These are phyloP conservation scores for Alternaria gaisen DNA, from an alignment of 2,329 filamentous ascomycete genomes.

Conservation along the genomic window DNA sequence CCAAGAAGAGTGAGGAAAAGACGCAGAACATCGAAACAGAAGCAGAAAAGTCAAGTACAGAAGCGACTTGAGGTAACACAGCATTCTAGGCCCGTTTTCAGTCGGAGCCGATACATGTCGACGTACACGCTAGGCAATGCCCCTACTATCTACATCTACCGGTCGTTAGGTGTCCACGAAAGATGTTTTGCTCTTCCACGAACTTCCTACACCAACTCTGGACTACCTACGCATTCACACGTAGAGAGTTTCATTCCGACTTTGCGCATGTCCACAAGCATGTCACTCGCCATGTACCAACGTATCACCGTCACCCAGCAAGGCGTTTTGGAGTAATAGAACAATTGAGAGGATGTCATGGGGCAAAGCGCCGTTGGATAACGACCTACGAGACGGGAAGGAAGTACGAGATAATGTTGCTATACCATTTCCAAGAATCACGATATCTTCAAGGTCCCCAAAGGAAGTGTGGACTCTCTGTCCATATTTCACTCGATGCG, in stretches of 20 bases:
- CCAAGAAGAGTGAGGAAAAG: slow-evolving; percentile 11
- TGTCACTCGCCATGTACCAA: slow-evolving; percentile 14
- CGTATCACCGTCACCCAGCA: slow-evolving; percentile 15
- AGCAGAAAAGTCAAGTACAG: neutral
- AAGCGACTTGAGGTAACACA: slow-evolving; percentile 5
- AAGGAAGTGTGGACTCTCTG: neutral
- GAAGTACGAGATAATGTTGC: neutral
- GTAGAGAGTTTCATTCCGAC: neutral
- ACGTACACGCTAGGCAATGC: neutral
- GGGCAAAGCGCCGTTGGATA: neutral
- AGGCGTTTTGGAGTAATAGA: slow-evolving; percentile 11
- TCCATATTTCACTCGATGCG: neutral
- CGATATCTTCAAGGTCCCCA: neutral
- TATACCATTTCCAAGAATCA: slow-evolving; percentile 1
- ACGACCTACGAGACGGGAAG: neutral
- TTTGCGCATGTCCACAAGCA: neutral
- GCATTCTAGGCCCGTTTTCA: neutral
- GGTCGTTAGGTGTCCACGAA: neutral
- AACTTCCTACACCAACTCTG: neutral
- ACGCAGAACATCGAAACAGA: neutral
- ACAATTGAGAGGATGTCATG: neutral
- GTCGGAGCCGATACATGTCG: neutral
- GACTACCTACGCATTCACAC: neutral
- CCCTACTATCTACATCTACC: neutral
- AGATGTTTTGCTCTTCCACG: neutral